These are phyloP conservation scores for Xylaria telfairii DNA, from an alignment of 495 filamentous ascomycete genomes.

Conservation along the genomic window DNA sequence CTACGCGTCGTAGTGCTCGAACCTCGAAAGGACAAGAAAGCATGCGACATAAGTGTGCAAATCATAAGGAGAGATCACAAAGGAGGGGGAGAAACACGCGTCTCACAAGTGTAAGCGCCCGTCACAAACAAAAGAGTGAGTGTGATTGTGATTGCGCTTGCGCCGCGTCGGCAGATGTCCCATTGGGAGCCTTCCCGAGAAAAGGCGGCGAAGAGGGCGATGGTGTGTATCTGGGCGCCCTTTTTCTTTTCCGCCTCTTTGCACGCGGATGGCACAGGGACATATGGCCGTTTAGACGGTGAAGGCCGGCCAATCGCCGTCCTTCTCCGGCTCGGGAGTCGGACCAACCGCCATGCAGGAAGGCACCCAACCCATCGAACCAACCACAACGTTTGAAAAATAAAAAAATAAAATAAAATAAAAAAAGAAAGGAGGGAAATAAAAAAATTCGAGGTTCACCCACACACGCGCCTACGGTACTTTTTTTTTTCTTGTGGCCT, in stretches of 20 bases:
- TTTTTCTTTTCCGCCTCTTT: constrained; percentile 23
- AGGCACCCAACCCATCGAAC: not conserved
- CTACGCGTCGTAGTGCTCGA: constrained; percentile 5
- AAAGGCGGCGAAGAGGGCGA: not conserved
- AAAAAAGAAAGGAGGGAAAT: not conserved
- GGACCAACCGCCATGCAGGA: constrained; percentile 22
- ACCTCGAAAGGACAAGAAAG: not conserved
- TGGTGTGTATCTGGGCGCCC: constrained; percentile 16
- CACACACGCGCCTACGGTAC: constrained; percentile 3
- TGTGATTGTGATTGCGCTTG: constrained; percentile 26
- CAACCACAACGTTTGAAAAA: constrained; percentile 9
- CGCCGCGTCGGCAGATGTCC: constrained; percentile 25
- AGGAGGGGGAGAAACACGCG: not conserved
- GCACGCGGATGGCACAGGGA: constrained; percentile 3
- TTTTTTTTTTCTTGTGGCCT: no score
- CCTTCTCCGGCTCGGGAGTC: constrained; percentile 13
- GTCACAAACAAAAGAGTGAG: constrained; percentile 5
- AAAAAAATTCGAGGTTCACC: not conserved
- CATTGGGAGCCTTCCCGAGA: constrained; percentile 15
- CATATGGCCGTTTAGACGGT: constrained; percentile 27
- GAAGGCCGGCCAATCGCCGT: constrained; percentile 24
- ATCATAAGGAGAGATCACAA: not conserved
- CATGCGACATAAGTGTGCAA: not conserved
- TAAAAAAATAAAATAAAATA: not conserved
- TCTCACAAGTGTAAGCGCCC: constrained; percentile 9